phyloP scores from a whole-genome alignment of 2,329 filamentous ascomycete species.

The Fusarium siculi region DNA sequence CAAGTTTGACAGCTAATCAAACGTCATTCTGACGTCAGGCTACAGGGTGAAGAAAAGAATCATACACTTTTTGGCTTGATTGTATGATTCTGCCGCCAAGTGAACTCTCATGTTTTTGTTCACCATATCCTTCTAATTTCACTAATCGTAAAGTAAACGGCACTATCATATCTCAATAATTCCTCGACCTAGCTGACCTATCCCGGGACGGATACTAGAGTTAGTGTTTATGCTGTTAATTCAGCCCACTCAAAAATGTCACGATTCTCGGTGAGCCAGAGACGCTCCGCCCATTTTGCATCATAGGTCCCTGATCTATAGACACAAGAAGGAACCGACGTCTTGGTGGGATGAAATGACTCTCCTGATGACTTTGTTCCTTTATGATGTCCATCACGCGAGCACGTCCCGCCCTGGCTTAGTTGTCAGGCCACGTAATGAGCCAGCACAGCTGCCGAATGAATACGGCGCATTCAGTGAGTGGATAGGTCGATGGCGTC shows the following conservation, averaged over 20 bases:
- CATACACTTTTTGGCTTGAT: neutral
- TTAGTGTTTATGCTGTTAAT: neutral
- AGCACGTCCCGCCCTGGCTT: neutral
- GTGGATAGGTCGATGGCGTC: neutral
- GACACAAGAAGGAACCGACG: too few relatives aligned
- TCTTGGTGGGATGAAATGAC: neutral
- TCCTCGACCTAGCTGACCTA: too few relatives aligned
- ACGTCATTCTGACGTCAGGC: conserved; percentile 3
- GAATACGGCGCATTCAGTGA: neutral
- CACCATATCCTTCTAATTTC: neutral
- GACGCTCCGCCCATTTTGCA: neutral
- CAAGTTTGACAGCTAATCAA: neutral
- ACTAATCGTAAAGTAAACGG: neutral
- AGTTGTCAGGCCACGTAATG: neutral
- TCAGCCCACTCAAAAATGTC: neutral
- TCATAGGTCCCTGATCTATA: neutral
- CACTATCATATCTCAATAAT: neutral
- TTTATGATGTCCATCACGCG: neutral
- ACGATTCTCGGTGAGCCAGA: neutral
- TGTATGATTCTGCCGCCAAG: neutral
- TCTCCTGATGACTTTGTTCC: neutral
- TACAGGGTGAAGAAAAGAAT: neutral
- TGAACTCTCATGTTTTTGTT: neutral
- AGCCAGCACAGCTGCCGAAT: neutral
- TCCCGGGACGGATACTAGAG: neutral